Base-by-base conservation (phyloP, 2,329 filamentous ascomycete genomes). In the Xylaria sp. region DNA sequence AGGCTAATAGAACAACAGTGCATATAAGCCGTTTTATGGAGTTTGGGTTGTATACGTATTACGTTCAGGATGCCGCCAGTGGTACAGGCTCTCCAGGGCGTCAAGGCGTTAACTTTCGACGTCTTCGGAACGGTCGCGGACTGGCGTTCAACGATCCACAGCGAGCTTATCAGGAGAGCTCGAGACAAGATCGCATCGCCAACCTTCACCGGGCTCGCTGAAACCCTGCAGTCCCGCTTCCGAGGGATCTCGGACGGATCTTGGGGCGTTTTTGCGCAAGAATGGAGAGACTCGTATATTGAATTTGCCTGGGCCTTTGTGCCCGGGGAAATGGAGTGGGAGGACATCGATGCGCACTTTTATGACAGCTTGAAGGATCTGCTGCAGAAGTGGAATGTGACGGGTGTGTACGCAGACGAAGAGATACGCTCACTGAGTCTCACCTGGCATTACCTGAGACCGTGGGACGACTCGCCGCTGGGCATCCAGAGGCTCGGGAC, bases 81-180 rank as follows among this genome's bases (percentile, higher is more conserved):
- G 23, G 60, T 62, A n/a, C 66, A 67, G 17, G 46, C 62, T 8
- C 61, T 71, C 13, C 61, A 57, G 21, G 48, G 63, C 25, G 69
- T 85, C 65, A 86, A 86, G 67, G 89, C 85, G 7, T 79, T 93
- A 33, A 81, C 88, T 55, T 92, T 92, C 71, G 90, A 93, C 76
- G 85, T 92, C 69, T 93, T 93, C 74, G 90, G 90, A 67, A 95
- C 92, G 1, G 86, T 89, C 65, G 91, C 95, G 46, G 84, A 94
- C 79, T 94, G 91, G 90, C 88, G 90, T 58, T 80, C 80, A 38
- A 86, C 87, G 1, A 85, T 95, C 19, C 85, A 82, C 13, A 77
- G 81, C 8, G 84, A 85, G 55, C 82, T 95, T 48, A 73, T 77
- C 23, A 71, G 79, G 10, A 80, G 81, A 38, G 83, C 85, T 13